These are phyloP conservation scores for Puccinia coronata DNA, from an alignment of 1,284 basidiomycete species.

Conservation along the genomic window DNA sequence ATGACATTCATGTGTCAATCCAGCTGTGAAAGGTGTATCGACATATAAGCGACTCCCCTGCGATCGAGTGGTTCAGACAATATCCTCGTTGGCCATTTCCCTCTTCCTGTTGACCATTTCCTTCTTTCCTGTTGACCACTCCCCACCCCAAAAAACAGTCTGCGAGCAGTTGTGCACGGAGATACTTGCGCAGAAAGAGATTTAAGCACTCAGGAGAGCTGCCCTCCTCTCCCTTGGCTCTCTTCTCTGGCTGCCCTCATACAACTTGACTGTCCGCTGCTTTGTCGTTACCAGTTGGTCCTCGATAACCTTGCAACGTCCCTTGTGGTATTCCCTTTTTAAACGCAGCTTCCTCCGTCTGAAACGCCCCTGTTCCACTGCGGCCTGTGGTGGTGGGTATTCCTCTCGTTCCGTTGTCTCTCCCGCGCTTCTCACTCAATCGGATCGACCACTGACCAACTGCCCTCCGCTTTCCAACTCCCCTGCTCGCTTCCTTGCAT, in stretches of 20 bases:
- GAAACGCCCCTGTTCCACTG: too few species aligned
- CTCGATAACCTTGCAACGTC: background rate
- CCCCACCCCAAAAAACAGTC: too few species aligned
- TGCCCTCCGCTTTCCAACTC: background rate
- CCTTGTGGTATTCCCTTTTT: background rate
- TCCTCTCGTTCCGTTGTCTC: background rate
- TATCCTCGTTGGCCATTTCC: background rate
- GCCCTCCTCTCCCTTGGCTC: background rate
- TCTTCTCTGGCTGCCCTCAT: background rate
- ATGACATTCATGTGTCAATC: background rate
- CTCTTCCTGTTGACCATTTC: background rate
- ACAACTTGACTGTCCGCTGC: background rate
- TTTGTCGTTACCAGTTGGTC: background rate
- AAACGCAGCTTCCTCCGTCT: too few species aligned
- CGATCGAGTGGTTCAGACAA: too few species aligned
- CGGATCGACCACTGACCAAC: background rate
- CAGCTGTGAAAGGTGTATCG: constrained; percentile 9
- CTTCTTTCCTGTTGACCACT: too few species aligned
- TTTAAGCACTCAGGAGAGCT: too few species aligned
- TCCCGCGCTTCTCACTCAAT: background rate
- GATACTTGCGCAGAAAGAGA: too few species aligned
- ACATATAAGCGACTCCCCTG: background rate
- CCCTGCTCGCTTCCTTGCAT: background rate
- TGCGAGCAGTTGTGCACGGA: too few species aligned
- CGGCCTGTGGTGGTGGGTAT: too few species aligned